Percentiles rank a stretch among this genome's conserved stretches.
These are phyloP conservation scores for Ogataea parapolymorpha DNA, from an alignment of 805 yeast species.

Conservation along the genomic window DNA sequence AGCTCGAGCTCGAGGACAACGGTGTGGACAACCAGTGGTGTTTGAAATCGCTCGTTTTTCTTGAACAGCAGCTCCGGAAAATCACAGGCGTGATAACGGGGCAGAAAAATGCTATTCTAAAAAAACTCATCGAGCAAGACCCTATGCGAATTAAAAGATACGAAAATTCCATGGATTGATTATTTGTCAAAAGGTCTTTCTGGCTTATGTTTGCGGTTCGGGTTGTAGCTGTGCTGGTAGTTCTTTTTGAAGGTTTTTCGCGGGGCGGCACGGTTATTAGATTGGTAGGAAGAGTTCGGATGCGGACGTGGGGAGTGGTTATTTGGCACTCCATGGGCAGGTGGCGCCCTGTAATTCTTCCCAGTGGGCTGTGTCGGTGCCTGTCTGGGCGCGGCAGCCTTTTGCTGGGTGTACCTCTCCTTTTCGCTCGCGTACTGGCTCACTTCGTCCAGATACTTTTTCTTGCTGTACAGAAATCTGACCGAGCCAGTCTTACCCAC, in stretches of 20 bases:
- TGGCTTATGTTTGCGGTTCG: conserved; percentile 7
- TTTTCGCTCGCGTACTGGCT: conserved; percentile 13
- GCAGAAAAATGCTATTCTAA: conserved; percentile 32
- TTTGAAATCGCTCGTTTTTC: conserved; percentile 52
- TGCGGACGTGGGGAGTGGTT: conserved; percentile 1
- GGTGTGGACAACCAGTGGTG: conserved; percentile 73
- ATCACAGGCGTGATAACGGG: conserved; percentile 5
- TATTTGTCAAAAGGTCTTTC: conserved; percentile 3
- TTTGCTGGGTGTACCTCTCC: background rate
- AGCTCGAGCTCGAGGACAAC: conserved; percentile 67
- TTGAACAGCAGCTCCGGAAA: conserved; percentile 35
- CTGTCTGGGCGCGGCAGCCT: background rate
- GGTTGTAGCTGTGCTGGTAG: conserved; percentile 2
- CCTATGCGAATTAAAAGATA: conserved; percentile 66
- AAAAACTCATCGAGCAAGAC: conserved; percentile 50
- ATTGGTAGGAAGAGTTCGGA: background rate
- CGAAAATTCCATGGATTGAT: conserved; percentile 29
- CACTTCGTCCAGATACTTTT: conserved; percentile 27
- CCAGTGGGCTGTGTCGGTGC: background rate
- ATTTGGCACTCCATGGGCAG: background rate
- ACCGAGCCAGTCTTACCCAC: conserved; percentile 31
- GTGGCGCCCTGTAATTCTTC: background rate
- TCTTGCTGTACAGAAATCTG: conserved; percentile 32
- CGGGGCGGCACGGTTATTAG: conserved; percentile 3
- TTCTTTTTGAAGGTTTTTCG: conserved; percentile 5